Evolutionary conservation across 2,329 filamentous ascomycete species (phyloP), one percentile per base, ranked within the genome.

Genomic region (Calycina marina): DNA sequence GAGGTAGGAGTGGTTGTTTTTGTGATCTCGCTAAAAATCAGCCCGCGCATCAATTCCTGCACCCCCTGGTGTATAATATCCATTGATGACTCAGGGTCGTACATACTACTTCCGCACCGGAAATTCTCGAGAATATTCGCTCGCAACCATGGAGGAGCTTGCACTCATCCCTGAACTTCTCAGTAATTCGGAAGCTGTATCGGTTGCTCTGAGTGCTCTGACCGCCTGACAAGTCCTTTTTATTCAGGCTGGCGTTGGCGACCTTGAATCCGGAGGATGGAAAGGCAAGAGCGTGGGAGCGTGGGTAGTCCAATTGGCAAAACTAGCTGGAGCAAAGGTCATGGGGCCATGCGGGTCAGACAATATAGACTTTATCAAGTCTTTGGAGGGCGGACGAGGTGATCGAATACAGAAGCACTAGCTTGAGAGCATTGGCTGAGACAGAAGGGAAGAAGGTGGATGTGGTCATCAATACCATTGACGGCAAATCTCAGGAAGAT

Each of bases 191-290:
- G 51, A 57, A 32, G 51, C 55, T 4, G 57, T 57, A 2, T 48
- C 53, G 4, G 44, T 61, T 4, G 57, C 59, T 12, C 44, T 62
- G 35, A 55, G 50, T 6, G 55, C 56, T 5, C 29, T 58, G 39
- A 62, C 56, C 34, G 60, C 59, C 5, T 61, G 53, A 52, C 60
- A 63, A 43, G 54, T 51, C 5, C 41, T 65, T 2, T 63, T 63
- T 28, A 49, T 53, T n/a, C 47, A 57, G 34, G 47, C 44, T 2
- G 50, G 52, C 14, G n/a, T 54, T 14, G 28, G 36, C 12, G 41
- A 31, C 5, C 18, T 43, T 12, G 41, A 34, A 6, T 35, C 38
- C 3, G 12, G 37, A n/a, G 38, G 40, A 17, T 47, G 43, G 39
- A 39, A 38, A n/a, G 49, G 47, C 10, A 60, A 58, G 43, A 53